These are phyloP conservation scores for Pleurotus citrinopileatus DNA, from an alignment of 768 basidiomycete species.

Conservation along the genomic window DNA sequence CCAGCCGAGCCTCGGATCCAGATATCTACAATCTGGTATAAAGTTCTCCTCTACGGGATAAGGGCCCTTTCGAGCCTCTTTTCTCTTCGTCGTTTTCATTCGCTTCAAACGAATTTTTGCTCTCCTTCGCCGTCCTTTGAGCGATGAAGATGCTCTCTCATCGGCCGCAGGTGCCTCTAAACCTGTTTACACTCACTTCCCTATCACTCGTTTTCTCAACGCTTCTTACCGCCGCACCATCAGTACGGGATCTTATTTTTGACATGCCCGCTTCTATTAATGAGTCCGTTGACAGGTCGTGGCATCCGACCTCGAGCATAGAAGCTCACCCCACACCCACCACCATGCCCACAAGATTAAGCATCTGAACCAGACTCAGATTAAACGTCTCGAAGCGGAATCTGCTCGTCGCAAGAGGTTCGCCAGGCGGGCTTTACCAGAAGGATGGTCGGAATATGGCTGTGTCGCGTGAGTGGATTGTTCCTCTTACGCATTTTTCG, in stretches of 20 bases:
- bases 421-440: background rate
- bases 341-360: background rate
- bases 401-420: background rate
- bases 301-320: slow-evolving; percentile 2
- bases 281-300: slow-evolving; percentile 2
- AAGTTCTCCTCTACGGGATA: background rate
- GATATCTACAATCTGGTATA: background rate
- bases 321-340: background rate
- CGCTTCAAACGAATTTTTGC: background rate
- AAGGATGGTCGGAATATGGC: slow-evolving; percentile 1
- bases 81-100: slow-evolving; percentile 7
- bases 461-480: slow-evolving; percentile 8
- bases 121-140: background rate
- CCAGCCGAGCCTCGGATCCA: slow-evolving; percentile 1
- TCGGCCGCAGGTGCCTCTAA: slow-evolving; percentile 8
- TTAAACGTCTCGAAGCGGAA: background rate
- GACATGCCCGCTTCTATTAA: background rate
- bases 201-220: slow-evolving; percentile 6
- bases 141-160: slow-evolving; percentile 6
- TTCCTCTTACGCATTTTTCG: background rate
- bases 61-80: background rate
- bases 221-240: background rate
- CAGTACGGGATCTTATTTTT: slow-evolving; percentile 2
- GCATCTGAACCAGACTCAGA: background rate
- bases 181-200: slow-evolving; percentile 9